Evolutionary conservation across 2,329 filamentous ascomycete genomes (phyloP), one percentile per base, ranked within the genome.

Genomic region (Neonectria punicea): DNA sequence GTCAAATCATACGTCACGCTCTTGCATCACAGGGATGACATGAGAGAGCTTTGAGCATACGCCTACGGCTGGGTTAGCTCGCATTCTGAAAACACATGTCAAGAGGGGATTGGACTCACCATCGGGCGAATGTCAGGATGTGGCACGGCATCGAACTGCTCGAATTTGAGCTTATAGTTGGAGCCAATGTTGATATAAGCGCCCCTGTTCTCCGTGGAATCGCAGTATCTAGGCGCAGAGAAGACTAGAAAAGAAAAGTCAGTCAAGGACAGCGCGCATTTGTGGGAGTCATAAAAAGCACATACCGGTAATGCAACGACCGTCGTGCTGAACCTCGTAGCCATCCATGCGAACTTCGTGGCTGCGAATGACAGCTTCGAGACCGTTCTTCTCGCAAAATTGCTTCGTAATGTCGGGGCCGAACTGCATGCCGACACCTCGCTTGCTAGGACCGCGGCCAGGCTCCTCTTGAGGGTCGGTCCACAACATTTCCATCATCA

Each of bases 401-500:
- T 90, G 88, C 84, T 97, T 97, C 22, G 96, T 99, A 63, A 99
- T 90, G 77, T 99, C 96, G 0, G 96, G 96, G 1, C 96, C 96
- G 74, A 99, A 99, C 78, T 98, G 94, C 81, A 98, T 88, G 57
- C 96, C 96, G 20, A 99, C 95, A 71, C 96, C 96, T 77, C 96
- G 89, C 86, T 99, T 99, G 84, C 94, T 97, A 49, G 96, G 96
- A 9, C 94, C 93, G 72, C 96, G 90, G 57, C 96, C 96, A 30
- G 92, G 90, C 72, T 90, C 86, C 0, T 92, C 87, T 79, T 99
- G 96, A 3, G 96, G 96, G 77, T 99, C 96, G 1, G 96, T 98
- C 96, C 96, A 99, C 51, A 99, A 87, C 96, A 99, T 99, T 82
- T 99, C 96, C 96, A 99, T 99, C 96, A 99, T 99, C 74, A 99